Conservation (phyloP, 2,329 filamentous ascomycete genomes). For the Xylaria sp. region DNA sequence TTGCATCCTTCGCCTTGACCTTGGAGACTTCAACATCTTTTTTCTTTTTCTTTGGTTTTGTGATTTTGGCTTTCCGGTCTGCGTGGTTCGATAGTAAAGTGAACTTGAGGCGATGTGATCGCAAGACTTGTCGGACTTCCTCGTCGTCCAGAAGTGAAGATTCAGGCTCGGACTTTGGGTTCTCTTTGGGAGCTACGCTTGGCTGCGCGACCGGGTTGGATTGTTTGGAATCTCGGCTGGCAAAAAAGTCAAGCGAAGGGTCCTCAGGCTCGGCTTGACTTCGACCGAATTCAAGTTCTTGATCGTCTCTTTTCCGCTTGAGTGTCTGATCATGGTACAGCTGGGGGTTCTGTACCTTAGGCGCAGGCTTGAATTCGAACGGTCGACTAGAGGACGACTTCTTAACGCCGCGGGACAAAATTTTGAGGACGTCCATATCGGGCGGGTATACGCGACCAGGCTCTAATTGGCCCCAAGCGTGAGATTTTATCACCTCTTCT, state of each 20-base stretch:
- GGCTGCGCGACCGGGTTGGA: conserved; percentile 43
- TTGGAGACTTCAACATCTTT: conserved; percentile 54
- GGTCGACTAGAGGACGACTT: conserved; percentile 57
- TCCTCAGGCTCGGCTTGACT: conserved; percentile 53
- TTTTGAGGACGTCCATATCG: conserved; percentile 77
- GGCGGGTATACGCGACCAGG: background rate
- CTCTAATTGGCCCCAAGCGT: background rate
- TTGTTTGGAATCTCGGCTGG: conserved; percentile 56
- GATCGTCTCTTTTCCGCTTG: conserved; percentile 67
- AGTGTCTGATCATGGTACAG: conserved; percentile 70
- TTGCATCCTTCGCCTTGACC: conserved; percentile 63
- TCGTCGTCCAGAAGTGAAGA: conserved; percentile 68
- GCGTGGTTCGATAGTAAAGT: conserved; percentile 73
- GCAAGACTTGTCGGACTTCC: conserved; percentile 78
- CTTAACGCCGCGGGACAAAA: conserved; percentile 77
- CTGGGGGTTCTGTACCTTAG: conserved; percentile 71
- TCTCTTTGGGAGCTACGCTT: conserved; percentile 35
- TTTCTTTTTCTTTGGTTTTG: conserved; percentile 68
- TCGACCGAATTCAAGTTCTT: conserved; percentile 46
- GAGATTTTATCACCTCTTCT: conserved; percentile 2
- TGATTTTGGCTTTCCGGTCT: conserved; percentile 63
- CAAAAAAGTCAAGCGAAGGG: conserved; percentile 66
- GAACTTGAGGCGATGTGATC: conserved; percentile 85
- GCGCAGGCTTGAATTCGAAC: conserved; percentile 47
- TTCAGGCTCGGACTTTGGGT: conserved; percentile 39